Conservation (phyloP, 805 yeast genomes). For the Hanseniaspora clermontiae region DNA sequence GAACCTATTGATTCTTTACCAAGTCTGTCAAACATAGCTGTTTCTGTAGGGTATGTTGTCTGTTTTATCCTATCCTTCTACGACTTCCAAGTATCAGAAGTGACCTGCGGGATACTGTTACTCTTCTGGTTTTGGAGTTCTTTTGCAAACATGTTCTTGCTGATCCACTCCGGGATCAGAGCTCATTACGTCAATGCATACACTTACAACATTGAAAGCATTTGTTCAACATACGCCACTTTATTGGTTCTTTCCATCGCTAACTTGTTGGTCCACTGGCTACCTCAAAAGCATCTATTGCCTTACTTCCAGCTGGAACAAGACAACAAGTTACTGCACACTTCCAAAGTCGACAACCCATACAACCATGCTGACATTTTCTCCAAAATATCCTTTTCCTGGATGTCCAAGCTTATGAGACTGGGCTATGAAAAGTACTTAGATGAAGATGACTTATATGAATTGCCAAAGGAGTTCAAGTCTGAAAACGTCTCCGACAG, state of each 20-base stretch:
- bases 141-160: slow-evolving; percentile 36
- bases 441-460: slow-evolving; percentile 56
- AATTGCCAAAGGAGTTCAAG: slow-evolving; percentile 54
- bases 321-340: slow-evolving; percentile 4
- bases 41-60: slow-evolving; percentile 24
- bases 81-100: slow-evolving; percentile 53
- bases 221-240: slow-evolving; percentile 23
- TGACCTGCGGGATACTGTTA: slow-evolving; percentile 57
- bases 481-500: slow-evolving; percentile 39
- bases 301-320: slow-evolving; percentile 34
- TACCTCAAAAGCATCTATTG: slow-evolving; percentile 30
- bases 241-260: slow-evolving; percentile 27
- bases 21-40: slow-evolving; percentile 28
- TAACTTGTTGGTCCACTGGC: slow-evolving; percentile 28
- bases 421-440: slow-evolving; percentile 55
- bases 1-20: slow-evolving; percentile 20
- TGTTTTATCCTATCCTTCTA: slow-evolving; percentile 50
- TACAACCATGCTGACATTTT: slow-evolving; percentile 46
- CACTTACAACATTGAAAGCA: slow-evolving; percentile 21
- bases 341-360: slow-evolving; percentile 25
- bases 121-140: slow-evolving; percentile 60
- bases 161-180: slow-evolving; percentile 31
- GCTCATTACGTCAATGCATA: slow-evolving; percentile 23
- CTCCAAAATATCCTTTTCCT: slow-evolving; percentile 64
- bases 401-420: slow-evolving; percentile 82